phyloP scores from a whole-genome alignment of 2,329 filamentous ascomycete genomes.

The Aspergillus sp. region DNA sequence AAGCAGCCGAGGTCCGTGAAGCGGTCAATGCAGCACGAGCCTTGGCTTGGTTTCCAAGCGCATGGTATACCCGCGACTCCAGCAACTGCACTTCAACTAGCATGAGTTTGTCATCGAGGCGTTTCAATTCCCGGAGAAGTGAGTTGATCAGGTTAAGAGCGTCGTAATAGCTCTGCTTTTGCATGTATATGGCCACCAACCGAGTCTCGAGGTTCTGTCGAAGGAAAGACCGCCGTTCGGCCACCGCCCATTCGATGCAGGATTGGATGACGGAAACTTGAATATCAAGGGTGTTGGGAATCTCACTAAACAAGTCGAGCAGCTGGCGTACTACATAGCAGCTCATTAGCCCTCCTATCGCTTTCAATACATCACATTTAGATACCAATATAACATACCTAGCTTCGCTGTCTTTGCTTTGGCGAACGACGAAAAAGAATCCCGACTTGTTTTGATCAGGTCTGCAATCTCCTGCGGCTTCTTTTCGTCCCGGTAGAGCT shows the following conservation, averaged over 20 bases:
- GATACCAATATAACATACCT: constrained; percentile 58
- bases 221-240: constrained; percentile 91
- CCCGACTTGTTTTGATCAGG: constrained; percentile 84
- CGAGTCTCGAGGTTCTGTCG: constrained; percentile 97
- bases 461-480: constrained; percentile 82
- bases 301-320: constrained; percentile 89
- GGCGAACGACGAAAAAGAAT: constrained; percentile 90
- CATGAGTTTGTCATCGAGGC: constrained; percentile 96
- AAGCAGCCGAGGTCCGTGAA: constrained; percentile 90
- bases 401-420: constrained; percentile 99
- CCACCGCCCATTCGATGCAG: constrained; percentile 98
- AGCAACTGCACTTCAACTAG: constrained; percentile 96
- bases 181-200: constrained; percentile 91
- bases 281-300: constrained; percentile 90
- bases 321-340: constrained; percentile 76
- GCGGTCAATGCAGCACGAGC: constrained; percentile 91
- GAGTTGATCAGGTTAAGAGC: constrained; percentile 95
- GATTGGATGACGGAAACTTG: constrained; percentile 96
- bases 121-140: constrained; percentile 93
- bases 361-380: background rate
- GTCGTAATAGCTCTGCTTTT: constrained; percentile 96
- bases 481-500: constrained; percentile 82
- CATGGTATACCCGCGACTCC: constrained; percentile 96
- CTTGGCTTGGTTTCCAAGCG: constrained; percentile 93
- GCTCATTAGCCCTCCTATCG: background rate